Evolutionary conservation across 495 filamentous ascomycete genomes (phyloP), one percentile per base, ranked within the genome.

Genomic region (Lentithecium fluviatile): DNA sequence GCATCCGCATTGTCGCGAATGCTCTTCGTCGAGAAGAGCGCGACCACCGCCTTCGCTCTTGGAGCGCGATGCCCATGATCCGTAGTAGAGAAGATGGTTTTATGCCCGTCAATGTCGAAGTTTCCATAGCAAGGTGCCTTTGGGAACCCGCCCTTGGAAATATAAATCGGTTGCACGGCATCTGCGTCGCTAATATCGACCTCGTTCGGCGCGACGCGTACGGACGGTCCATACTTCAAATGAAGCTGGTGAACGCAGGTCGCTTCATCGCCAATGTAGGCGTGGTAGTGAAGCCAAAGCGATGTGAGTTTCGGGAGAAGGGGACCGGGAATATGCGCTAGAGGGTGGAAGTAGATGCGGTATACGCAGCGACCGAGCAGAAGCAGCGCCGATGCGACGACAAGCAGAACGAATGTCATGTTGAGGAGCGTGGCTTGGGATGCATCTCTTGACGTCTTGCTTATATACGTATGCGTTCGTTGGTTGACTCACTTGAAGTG

Each of bases 21-120:
- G 0, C 57, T 71, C 24, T 72, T 72, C 7, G 73, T 74, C 7
- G 74, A 72, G 60, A 83, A 83, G 24, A 82, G 58, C 5, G 74
- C 67, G 25, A 73, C 64, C 13, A 83, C 79, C 17, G 79, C 74
- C 55, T 80, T 81, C 24, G 78, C 79, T 34, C 81, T 65, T 1
- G 56, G 56, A 2, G 73, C 69, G 21, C 80, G 70, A 57, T 79
- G 71, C 0, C 68, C 68, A 2, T 70, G 56, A 26, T 75, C 75
- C 21, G 68, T 63, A 0, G 75, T 73, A 1, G 78, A 80, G 70
- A 84, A 83, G 6, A 84, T 78, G n/a, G 78, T 78, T 20, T 63
- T 59, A 55, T 77, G 74, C 2, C 73, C 74, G 34, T 80, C 80
- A 50, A 82, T 75, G 52, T 82, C 77, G 63, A 82, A 82, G 52